These are phyloP conservation scores for Camillea tinctor DNA, from an alignment of 2,329 filamentous ascomycete species.

Conservation along the genomic window DNA sequence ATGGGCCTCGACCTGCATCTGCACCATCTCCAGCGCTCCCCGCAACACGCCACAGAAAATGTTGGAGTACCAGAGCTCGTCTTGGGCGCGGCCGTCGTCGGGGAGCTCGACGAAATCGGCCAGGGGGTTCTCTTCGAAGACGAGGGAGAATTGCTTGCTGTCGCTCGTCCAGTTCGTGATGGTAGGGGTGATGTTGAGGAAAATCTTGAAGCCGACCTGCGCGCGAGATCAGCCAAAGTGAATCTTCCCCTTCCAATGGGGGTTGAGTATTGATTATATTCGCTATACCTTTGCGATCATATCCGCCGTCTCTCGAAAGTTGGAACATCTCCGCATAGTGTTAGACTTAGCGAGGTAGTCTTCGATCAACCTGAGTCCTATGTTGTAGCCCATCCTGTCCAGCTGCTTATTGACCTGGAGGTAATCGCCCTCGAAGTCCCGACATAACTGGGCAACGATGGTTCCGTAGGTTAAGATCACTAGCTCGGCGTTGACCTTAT, in stretches of 20 bases:
- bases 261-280: background rate
- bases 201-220: constrained; percentile 97
- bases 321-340: constrained; percentile 81
- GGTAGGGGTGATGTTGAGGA: constrained; percentile 91
- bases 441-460: constrained; percentile 93
- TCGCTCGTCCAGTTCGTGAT: constrained; percentile 96
- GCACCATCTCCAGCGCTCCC: constrained; percentile 95
- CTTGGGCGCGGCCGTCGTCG: constrained; percentile 91
- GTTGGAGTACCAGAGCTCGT: constrained; percentile 98
- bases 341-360: constrained; percentile 97
- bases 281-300: constrained; percentile 80
- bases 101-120: constrained; percentile 97
- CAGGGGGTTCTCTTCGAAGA: constrained; percentile 95
- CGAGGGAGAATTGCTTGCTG: constrained; percentile 91
- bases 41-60: constrained; percentile 91
- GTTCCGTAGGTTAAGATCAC: constrained; percentile 97
- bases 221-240: constrained; percentile 19
- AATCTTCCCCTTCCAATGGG: background rate
- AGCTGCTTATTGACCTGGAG: constrained; percentile 95
- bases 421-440: constrained; percentile 94
- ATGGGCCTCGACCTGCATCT: constrained; percentile 97
- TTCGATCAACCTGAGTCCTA: constrained; percentile 91
- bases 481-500: constrained; percentile 97
- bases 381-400: constrained; percentile 99
- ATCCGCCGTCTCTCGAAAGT: constrained; percentile 94